phyloP scores from a whole-genome alignment of 176 grass and related monocot genomes.

The Tillandsia fasciculata region DNA sequence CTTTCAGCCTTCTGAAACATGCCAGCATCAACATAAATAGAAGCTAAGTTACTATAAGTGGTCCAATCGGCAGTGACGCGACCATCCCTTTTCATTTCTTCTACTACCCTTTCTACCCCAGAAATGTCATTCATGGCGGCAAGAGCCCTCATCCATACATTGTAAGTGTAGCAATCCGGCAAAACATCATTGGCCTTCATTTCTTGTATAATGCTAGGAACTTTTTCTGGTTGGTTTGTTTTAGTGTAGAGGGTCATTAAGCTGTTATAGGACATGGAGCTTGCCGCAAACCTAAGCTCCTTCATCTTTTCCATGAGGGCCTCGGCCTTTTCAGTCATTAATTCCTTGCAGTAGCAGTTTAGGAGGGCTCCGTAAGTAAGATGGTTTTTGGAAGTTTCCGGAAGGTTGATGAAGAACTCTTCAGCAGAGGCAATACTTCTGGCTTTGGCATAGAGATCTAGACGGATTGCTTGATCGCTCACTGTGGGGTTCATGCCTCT shows the following conservation, averaged over 20 bases:
- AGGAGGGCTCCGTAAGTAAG: constrained; percentile 88
- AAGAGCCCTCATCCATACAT: constrained; percentile 93
- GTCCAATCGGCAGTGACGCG: constrained; percentile 93
- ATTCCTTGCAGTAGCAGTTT: constrained; percentile 84
- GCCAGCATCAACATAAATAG: constrained; percentile 72
- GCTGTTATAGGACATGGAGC: constrained; percentile 85
- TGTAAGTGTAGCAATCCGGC: constrained; percentile 79
- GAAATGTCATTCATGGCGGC: constrained; percentile 49
- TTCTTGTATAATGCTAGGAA: constrained; percentile 66
- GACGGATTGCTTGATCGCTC: constrained; percentile 69
- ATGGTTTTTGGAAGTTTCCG: constrained; percentile 75
- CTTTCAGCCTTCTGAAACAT: constrained; percentile 69
- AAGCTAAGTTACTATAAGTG: constrained; percentile 92
- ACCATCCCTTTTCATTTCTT: constrained; percentile 94
- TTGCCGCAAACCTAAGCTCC: constrained; percentile 66
- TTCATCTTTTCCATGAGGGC: constrained; percentile 85
- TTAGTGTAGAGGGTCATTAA: constrained; percentile 85
- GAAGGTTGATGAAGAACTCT: constrained; percentile 89
- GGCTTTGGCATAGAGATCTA: constrained; percentile 76
- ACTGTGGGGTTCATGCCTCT: constrained; percentile 89
- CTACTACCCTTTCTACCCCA: constrained; percentile 77
- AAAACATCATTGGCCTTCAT: constrained; percentile 74
- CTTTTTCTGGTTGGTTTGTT: constrained; percentile 53
- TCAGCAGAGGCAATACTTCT: constrained; percentile 75
- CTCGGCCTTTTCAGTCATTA: constrained; percentile 56